Base-by-base conservation (phyloP, 306 rosid genomes). In the Ammopiptanthus mongolicus region DNA sequence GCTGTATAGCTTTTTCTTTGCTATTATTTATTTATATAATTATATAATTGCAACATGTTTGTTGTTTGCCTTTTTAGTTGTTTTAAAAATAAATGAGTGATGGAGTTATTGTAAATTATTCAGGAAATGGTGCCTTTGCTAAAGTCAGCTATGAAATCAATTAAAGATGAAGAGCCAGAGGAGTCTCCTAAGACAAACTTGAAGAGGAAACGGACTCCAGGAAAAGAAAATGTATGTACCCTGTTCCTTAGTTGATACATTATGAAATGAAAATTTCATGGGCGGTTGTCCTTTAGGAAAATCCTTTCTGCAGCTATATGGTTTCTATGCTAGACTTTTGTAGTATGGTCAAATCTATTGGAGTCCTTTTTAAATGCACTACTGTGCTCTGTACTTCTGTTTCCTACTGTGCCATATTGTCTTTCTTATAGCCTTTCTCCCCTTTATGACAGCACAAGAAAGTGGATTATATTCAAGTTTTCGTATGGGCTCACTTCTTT, bases 141-240 rank as follows among this genome's bases (percentile, higher is more conserved):
- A 1, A 89, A 86, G 82, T 73, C 86, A 21, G 82, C 71, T 44
- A 9, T 58, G 8, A 91, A 87, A 84, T 72, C 82, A 71, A 80
- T 80, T 18, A 89, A 89, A 67, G 88, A 78, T 50, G 87, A 76
- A 70, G 69, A 17, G 25, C 29, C 53, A 42, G 90, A 86, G 82
- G 86, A 71, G 84, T 82, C 89, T 66, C 81, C 90, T 0, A 91
- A 84, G 88, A 60, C 84, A 57, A 83, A 53, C 77, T 80, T 84
- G 77, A 94, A 94, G 87, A 86, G 96, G 84, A 94, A 91, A 80
- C 91, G 77, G 17, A 78, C 86, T 74, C 70, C 87, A 33, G 85
- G 82, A 47, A 91, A 91, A 78, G 94, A 64, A 86, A 89, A 87
- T 53, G 97, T 91, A 70, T 22, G 72, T 5, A 29, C 12, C 70